Percentiles rank a stretch among this genome's conserved stretches.
Evolutionary conservation across 2,329 filamentous ascomycete species (phyloP).

Genomic region (Penicillium paneum): DNA sequence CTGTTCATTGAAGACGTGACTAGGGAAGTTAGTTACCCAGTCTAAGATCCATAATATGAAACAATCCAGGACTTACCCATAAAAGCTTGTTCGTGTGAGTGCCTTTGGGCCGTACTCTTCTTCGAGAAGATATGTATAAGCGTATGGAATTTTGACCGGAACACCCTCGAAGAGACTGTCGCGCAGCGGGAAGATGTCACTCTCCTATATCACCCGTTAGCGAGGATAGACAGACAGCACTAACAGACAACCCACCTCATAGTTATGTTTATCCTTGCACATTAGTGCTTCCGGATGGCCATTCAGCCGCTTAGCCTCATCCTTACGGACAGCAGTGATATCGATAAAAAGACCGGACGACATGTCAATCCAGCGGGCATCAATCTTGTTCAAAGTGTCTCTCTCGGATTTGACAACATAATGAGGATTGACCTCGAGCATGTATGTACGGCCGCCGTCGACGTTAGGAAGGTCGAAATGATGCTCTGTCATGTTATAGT

Average conservation of each 20-base stretch:
- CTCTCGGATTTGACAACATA: too few relatives aligned
- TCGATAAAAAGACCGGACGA: too few relatives aligned
- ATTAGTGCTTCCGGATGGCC: conserved; percentile 35
- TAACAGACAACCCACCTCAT: conserved; percentile 35
- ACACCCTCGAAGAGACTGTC: conserved; percentile 54
- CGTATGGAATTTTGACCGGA: conserved; percentile 55
- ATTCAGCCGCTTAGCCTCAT: too few relatives aligned
- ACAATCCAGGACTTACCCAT: conserved; percentile 31
- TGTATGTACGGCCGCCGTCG: too few relatives aligned
- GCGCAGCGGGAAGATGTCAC: conserved; percentile 57
- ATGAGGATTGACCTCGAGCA: too few relatives aligned
- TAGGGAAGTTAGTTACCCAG: conserved; percentile 13
- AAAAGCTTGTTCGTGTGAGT: conserved; percentile 47
- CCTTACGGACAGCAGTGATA: too few relatives aligned
- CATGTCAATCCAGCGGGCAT: too few relatives aligned
- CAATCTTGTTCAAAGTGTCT: too few relatives aligned
- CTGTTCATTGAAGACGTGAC: conserved; percentile 34
- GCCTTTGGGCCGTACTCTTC: conserved; percentile 55
- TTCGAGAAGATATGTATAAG: conserved; percentile 52
- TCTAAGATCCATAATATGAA: not conserved
- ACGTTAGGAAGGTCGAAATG: too few relatives aligned
- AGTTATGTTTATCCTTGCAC: conserved; percentile 58
- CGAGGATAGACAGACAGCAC: not conserved
- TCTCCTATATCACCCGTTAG: conserved; percentile 30
- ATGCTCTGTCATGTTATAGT: too few relatives aligned